Evolutionary conservation across 139 green algal genomes (phyloP), one percentile per base, ranked within the genome.

Genomic region (Chlamydomonas incerta): DNA sequence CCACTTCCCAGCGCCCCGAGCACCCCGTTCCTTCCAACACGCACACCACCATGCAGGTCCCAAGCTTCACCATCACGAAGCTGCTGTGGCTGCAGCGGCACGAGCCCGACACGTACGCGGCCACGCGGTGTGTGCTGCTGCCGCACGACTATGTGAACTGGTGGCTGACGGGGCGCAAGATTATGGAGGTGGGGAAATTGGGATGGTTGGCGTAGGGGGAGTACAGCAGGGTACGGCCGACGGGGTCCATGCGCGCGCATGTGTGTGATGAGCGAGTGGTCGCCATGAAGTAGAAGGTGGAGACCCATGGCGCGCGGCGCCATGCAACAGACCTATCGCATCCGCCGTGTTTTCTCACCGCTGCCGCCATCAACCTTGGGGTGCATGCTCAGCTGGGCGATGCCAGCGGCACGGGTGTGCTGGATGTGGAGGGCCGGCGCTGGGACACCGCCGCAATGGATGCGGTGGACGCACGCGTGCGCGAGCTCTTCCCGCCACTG

Each of bases 61-160:
- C 96, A 18, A 91, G 89, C 55, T 97, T 98, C 91, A 98, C 96
- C 1, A 89, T 89, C 37, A 92, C 95, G 29, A 99, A 99, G 93
- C 86, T 98, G 69, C 85, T 97, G 52, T 99, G 96, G 96, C 72
- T 98, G 37, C 93, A 96, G 84, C 87, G 93, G 29, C 85, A 96
- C 35, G 96, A 98, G 90, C 94, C 96, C 0, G 87, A 96, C 10
- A 92, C 92, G 31, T 98, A 90, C 65, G 79, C 62, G 0, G 67
- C 58, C 29, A 72, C 94, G 50, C 41, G 71, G 0, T 72, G 89
- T 41, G 92, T 98, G 47, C 87, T 98, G 72, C 89, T 99, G 87
- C 96, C 96, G 0, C 92, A 97, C 74, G 93, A 97, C 85, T 99
- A 96, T 80, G 87, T 98, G 76, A 99, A 99, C 90, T 94, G 87